Evolutionary conservation across 148 eudicot species (phyloP).

Genomic region (Rhododendron williamsianum): DNA sequence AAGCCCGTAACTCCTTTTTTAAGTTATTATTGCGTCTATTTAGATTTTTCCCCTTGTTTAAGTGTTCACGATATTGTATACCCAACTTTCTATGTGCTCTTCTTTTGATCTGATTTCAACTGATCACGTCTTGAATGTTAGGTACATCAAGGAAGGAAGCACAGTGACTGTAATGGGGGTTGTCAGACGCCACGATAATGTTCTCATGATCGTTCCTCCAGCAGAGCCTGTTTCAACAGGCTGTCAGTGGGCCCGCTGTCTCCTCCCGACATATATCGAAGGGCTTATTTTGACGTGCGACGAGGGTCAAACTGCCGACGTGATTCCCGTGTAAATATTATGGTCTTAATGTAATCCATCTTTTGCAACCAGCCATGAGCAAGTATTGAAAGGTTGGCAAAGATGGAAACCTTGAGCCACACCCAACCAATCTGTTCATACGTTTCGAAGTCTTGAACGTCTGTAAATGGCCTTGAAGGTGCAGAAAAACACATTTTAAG

Average conservation of each 20-base stretch:
- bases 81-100: background rate
- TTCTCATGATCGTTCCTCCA: conserved; percentile 91
- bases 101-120: background rate
- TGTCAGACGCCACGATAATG: conserved; percentile 68
- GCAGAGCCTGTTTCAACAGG: conserved; percentile 67
- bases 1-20: conserved; percentile 15
- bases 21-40: background rate
- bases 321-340: conserved; percentile 63
- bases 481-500: background rate
- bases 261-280: conserved; percentile 74
- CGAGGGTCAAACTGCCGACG: conserved; percentile 72
- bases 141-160: conserved; percentile 92
- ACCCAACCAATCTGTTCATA: background rate
- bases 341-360: background rate
- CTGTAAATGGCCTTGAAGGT: conserved; percentile 7
- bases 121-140: conserved; percentile 20
- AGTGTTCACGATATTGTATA: background rate
- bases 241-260: conserved; percentile 77
- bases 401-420: background rate
- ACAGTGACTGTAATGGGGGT: conserved; percentile 90
- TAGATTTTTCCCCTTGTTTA: background rate
- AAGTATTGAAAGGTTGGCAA: background rate
- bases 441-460: background rate
- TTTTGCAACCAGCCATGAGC: conserved; percentile 1
- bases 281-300: conserved; percentile 77